Conservation (phyloP, 2,329 filamentous ascomycete genomes). For the Fusarium torreyae region DNA sequence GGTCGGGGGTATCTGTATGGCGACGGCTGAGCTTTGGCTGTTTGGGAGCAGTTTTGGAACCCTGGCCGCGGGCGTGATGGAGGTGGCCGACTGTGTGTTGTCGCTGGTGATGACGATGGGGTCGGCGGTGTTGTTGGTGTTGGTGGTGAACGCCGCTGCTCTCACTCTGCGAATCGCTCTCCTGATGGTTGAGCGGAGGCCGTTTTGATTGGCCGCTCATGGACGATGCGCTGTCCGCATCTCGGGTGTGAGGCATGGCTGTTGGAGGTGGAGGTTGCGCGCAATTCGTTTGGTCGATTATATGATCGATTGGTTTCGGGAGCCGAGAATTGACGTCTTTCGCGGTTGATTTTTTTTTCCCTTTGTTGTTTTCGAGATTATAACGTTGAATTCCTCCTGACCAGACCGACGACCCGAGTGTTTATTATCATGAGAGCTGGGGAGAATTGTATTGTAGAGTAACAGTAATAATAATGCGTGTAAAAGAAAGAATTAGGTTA, state of each 20-base stretch:
- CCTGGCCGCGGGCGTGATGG: conserved; percentile 67
- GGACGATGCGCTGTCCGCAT: conserved; percentile 63
- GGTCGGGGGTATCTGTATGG: conserved; percentile 58
- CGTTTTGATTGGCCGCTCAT: conserved; percentile 70
- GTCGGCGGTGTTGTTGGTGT: conserved; percentile 52
- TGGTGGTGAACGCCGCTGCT: conserved; percentile 51
- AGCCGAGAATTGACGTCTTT: conserved; percentile 10
- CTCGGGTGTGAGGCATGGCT: conserved; percentile 62
- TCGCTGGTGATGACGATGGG: conserved; percentile 54
- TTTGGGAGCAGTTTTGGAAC: conserved; percentile 65
- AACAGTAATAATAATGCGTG: conserved; percentile 1
- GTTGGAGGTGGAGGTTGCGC: conserved; percentile 32
- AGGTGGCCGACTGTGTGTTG: conserved; percentile 59
- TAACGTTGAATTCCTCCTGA: conserved; percentile 40
- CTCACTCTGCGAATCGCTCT: conserved; percentile 56
- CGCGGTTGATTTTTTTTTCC: conserved; percentile 6
- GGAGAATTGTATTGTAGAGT: conserved; percentile 10
- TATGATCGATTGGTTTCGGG: conserved; percentile 20
- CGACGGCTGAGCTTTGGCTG: conserved; percentile 63
- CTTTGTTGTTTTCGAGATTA: conserved; percentile 35
- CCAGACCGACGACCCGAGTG: conserved; percentile 31
- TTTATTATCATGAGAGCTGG: conserved; percentile 40
- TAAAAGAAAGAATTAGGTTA: conserved; percentile 7
- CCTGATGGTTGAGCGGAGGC: conserved; percentile 57
- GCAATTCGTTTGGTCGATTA: conserved; percentile 10